Base-by-base conservation (phyloP, 2,329 filamentous ascomycete species). In the Harringtonia lauricola region DNA sequence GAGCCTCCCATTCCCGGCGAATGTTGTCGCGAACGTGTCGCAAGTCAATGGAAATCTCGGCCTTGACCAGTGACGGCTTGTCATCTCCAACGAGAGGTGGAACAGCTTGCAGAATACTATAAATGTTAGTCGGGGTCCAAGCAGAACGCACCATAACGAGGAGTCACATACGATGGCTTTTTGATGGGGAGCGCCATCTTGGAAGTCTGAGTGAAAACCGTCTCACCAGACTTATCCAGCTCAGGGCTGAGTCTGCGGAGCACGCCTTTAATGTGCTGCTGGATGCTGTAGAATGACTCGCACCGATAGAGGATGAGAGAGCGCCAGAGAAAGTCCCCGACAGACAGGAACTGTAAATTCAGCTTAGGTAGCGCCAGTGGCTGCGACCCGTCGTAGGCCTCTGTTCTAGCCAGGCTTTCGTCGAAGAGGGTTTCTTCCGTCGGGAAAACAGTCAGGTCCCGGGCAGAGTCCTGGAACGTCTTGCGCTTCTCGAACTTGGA, bases 281-380 rank as follows among this genome's bases (percentile, higher is more conserved):
- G 79, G 47, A 98, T 90, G 47, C 87, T 86, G 59, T 94, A 96
- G 59, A 96, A 95, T 0, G 90, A 77, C 61, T 98, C 92, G 46
- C 82, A 85, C 34, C 90, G 80, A 59, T 95, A 92, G 9, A 98
- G 68, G 14, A 94, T 73, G 55, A 96, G 82, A 0, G 90, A 88
- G 49, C 94, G 78, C 88, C 89, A 98, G n/a, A 98, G 66, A 54
- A 98, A 98, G 61, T 98, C 92, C 3, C 88, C 88, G 41, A 95
- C 79, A 3, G 89, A 94, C 14, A 98, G 71, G 61, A 98, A 98
- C 57, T 98, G 92, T 24, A 98, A 68, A 54, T 95, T 98, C 37
- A 96, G 65, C 59, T 98, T 98, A 3, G 92, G 92, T 36, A 98
- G 79, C 3, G 92, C 86, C 46, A 98, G 70, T 6, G 92, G 89